A percentile compares a stretch with the other conserved stretches of the same genome.
Evolutionary conservation across 352 stramenopile species (phyloP).

Genomic region (Globisporangium viniferum): DNA sequence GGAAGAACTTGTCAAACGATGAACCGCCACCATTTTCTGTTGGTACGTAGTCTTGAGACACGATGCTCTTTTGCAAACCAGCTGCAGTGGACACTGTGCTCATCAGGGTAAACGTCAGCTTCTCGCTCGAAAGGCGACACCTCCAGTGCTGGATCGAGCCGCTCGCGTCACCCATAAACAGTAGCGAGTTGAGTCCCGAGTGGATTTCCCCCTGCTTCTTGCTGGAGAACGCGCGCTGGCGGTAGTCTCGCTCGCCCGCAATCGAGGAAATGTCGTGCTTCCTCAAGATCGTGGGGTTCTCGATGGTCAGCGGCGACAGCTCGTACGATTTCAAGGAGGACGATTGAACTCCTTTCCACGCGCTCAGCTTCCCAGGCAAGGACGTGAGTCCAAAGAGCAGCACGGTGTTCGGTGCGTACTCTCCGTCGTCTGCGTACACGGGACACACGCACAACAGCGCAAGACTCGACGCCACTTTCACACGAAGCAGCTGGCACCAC

Average conservation of each 20-base stretch:
- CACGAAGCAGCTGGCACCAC: constrained; percentile 48
- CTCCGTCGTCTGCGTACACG: constrained; percentile 72
- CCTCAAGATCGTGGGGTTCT: constrained; percentile 38
- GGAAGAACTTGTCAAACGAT: constrained; percentile 27
- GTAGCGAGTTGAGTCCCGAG: constrained; percentile 60
- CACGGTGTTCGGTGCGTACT: constrained; percentile 66
- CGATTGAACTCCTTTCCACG: constrained; percentile 62
- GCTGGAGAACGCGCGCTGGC: constrained; percentile 71
- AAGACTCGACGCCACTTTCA: constrained; percentile 28
- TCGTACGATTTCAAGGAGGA: constrained; percentile 38
- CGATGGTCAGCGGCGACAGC: constrained; percentile 44
- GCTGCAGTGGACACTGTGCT: constrained; percentile 23
- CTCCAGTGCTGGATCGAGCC: constrained; percentile 76
- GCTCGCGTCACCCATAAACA: constrained; percentile 65
- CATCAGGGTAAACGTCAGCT: constrained; percentile 77
- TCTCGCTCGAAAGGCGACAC: constrained; percentile 45
- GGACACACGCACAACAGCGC: constrained; percentile 64
- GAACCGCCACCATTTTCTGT: background rate
- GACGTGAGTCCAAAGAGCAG: constrained; percentile 63
- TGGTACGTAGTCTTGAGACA: background rate
- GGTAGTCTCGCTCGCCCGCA: constrained; percentile 74
- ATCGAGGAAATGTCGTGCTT: constrained; percentile 73
- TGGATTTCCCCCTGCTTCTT: constrained; percentile 25
- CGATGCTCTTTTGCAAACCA: background rate
- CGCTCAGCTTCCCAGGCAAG: constrained; percentile 45